Percentiles rank a stretch among this genome's conserved stretches.
Conservation (phyloP, 768 basidiomycete genomes). For the Podaxis pistillaris region DNA sequence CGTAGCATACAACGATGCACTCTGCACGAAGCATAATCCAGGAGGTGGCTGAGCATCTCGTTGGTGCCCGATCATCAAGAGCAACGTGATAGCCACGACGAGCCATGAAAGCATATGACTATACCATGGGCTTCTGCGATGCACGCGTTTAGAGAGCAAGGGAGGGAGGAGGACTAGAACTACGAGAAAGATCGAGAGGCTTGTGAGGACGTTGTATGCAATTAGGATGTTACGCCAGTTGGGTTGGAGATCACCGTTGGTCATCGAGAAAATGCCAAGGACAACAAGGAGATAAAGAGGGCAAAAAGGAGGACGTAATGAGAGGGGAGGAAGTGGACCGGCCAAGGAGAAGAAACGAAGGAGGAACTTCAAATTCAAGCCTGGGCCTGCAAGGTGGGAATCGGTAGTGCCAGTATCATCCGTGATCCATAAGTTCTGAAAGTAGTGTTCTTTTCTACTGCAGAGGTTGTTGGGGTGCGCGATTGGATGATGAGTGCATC, state of each 20-base stretch:
- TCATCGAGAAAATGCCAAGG: neutral
- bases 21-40: constrained; percentile 9
- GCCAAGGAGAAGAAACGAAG: neutral
- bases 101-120: constrained; percentile 11
- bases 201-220: neutral
- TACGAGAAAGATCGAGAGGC: constrained; percentile 1
- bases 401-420: neutral
- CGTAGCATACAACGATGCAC: constrained; percentile 5
- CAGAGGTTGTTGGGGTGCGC: neutral
- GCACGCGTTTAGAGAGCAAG: constrained; percentile 1
- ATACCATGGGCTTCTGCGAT: constrained; percentile 6
- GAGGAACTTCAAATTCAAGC: neutral
- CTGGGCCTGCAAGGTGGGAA: neutral
- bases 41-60: neutral
- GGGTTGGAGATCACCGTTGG: neutral
- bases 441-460: neutral
- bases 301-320: neutral
- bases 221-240: neutral
- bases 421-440: neutral
- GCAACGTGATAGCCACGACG: neutral
- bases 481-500: neutral
- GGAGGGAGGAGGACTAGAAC: constrained; percentile 4
- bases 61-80: constrained; percentile 7
- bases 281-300: neutral
- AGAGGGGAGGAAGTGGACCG: neutral